Conservation (phyloP, 1,284 basidiomycete species). For the Tilletia caries region DNA sequence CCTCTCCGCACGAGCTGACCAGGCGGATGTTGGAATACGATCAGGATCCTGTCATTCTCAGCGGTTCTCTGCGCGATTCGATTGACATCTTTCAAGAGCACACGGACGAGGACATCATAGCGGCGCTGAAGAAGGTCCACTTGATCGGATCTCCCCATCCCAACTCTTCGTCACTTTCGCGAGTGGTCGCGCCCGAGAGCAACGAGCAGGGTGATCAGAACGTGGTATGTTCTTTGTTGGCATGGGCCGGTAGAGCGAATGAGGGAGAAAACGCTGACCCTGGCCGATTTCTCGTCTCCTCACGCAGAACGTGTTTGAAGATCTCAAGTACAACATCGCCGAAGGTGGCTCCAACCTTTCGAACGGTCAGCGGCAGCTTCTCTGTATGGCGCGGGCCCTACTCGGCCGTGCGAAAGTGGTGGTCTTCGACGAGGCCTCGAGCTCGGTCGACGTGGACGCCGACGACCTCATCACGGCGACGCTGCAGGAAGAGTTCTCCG, state of each 20-base stretch:
- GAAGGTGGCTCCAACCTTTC: slow-evolving; percentile 49
- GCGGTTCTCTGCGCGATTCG: slow-evolving; percentile 39
- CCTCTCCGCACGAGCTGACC: neutral
- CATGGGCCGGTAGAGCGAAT: too few species aligned
- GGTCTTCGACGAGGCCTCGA: slow-evolving; percentile 52
- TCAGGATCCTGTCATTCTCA: slow-evolving; percentile 46
- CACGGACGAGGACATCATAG: slow-evolving; percentile 31
- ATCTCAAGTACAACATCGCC: slow-evolving; percentile 34
- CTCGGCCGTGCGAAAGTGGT: slow-evolving; percentile 41
- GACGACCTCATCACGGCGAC: slow-evolving; percentile 65
- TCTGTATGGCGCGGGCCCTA: slow-evolving; percentile 48
- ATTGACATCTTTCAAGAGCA: slow-evolving; percentile 41
- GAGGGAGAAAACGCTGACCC: too few species aligned
- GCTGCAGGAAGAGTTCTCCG: slow-evolving; percentile 73
- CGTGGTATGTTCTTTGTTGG: neutral
- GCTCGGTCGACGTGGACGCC: slow-evolving; percentile 45
- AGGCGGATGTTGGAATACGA: neutral
- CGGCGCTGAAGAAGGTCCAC: slow-evolving; percentile 29
- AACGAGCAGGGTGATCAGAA: too few species aligned
- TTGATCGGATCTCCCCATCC: slow-evolving; percentile 12
- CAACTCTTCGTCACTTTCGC: neutral
- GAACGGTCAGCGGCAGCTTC: slow-evolving; percentile 47
- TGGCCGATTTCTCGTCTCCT: too few species aligned
- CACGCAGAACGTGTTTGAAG: slow-evolving; percentile 20
- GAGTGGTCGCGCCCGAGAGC: too few species aligned